A percentile compares a stretch with the other conserved stretches of the same genome.
phyloP scores from a whole-genome alignment of 495 filamentous ascomycete species.

The Pyronema domesticum region DNA sequence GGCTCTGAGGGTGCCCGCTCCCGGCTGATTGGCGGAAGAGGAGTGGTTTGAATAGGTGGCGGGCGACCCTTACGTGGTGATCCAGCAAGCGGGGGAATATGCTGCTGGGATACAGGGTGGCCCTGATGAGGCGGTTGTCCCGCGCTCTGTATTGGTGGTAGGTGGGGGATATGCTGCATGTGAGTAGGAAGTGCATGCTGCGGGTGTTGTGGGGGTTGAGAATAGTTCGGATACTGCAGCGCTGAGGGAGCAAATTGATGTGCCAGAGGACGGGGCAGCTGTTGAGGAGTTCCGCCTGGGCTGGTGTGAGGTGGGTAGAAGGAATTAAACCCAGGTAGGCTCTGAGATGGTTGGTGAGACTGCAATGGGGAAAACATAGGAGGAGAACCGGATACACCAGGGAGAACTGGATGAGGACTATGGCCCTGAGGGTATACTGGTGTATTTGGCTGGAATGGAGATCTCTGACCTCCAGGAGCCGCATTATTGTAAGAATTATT shows the following conservation, averaged over 20 bases:
- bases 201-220: constrained; percentile 8
- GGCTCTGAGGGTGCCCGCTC: not conserved
- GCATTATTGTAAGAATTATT: not conserved
- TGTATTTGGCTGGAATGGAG: constrained; percentile 7
- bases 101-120: not conserved
- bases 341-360: not conserved
- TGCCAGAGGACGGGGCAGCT: not conserved
- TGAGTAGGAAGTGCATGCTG: not conserved
- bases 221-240: constrained; percentile 12
- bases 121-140: not conserved
- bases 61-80: constrained; percentile 8
- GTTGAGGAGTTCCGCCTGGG: constrained; percentile 1
- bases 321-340: not conserved
- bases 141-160: not conserved
- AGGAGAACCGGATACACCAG: constrained; percentile 1
- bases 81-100: not conserved
- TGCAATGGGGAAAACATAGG: not conserved
- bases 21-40: not conserved
- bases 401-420: constrained; percentile 4
- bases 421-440: constrained; percentile 5
- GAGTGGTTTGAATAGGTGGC: constrained; percentile 15
- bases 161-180: not conserved
- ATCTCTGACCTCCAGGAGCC: not conserved
- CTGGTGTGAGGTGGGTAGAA: not conserved
- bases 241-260: not conserved